A percentile compares a stretch with the other conserved stretches of the same genome.
These are phyloP conservation scores for Fusarium mexicanum DNA, from an alignment of 2,329 filamentous ascomycete species.

Conservation along the genomic window DNA sequence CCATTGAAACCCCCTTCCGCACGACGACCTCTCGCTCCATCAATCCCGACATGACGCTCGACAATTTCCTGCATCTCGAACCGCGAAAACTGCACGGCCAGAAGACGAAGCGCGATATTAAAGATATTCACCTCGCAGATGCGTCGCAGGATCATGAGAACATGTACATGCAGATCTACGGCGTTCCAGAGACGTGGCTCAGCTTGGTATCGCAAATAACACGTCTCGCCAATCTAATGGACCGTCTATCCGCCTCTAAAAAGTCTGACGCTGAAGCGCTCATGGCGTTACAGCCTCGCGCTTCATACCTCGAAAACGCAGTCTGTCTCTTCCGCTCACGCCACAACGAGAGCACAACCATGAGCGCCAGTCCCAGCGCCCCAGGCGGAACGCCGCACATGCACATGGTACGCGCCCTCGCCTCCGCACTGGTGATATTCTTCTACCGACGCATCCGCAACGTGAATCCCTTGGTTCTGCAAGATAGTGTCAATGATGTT, in stretches of 20 bases:
- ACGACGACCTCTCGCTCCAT: not conserved
- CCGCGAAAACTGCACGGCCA: slow-evolving; percentile 22
- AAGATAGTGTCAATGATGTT: slow-evolving; percentile 32
- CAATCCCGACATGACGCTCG: slow-evolving; percentile 29
- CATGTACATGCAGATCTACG: slow-evolving; percentile 41
- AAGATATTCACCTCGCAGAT: slow-evolving; percentile 34
- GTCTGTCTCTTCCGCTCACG: slow-evolving; percentile 34
- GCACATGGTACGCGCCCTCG: slow-evolving; percentile 36
- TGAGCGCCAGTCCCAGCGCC: slow-evolving; percentile 3
- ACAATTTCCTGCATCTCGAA: slow-evolving; percentile 36
- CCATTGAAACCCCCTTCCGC: slow-evolving; percentile 11
- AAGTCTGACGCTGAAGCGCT: slow-evolving; percentile 22
- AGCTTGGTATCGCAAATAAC: slow-evolving; percentile 38
- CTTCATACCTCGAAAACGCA: slow-evolving; percentile 33
- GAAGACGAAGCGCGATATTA: slow-evolving; percentile 21
- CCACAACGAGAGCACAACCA: not conserved
- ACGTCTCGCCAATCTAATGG: slow-evolving; percentile 32
- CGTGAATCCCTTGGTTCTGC: slow-evolving; percentile 30
- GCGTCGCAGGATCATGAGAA: slow-evolving; percentile 28
- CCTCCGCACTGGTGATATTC: slow-evolving; percentile 31
- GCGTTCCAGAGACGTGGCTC: slow-evolving; percentile 37
- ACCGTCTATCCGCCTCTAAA: slow-evolving; percentile 9
- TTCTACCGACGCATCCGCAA: slow-evolving; percentile 38
- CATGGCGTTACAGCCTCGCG: slow-evolving; percentile 19
- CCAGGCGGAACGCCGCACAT: slow-evolving; percentile 31